Conservation (phyloP, 2,329 filamentous ascomycete species). For the Akanthomyces uredinophilus region DNA sequence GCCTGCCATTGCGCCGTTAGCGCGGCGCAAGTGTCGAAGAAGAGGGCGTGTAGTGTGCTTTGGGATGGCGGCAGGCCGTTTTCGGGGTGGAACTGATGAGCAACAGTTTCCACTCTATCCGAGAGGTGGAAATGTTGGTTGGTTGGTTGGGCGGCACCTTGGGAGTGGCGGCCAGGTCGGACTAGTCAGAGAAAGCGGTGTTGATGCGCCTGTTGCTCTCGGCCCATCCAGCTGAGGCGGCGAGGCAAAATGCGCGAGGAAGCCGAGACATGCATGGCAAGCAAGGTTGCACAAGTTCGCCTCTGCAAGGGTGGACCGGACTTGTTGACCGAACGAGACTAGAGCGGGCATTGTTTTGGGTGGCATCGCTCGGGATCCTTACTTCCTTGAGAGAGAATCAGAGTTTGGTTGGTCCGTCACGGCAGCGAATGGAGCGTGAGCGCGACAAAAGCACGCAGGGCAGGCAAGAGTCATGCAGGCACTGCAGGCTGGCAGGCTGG, state of each 20-base stretch:
- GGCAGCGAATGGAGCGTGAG: background rate
- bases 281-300: background rate
- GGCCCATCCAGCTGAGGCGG: slow-evolving; percentile 6
- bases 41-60: background rate
- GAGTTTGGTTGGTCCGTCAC: background rate
- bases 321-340: background rate
- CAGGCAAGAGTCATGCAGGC: too few species aligned
- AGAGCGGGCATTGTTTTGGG: background rate
- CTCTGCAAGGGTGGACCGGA: background rate
- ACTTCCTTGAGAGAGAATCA: background rate
- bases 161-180: background rate
- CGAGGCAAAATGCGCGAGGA: background rate
- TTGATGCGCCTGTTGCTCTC: background rate
- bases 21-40: background rate
- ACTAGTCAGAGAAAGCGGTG: too few species aligned
- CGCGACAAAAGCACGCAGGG: background rate
- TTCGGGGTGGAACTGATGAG: background rate
- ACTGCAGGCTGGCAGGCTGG: background rate
- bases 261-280: background rate
- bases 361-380: background rate
- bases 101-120: background rate
- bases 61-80: background rate
- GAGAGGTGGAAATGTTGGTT: background rate
- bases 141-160: background rate
- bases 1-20: background rate